Conservation (phyloP, 2,329 filamentous ascomycete genomes). For the Stachybotrys echinatus region DNA sequence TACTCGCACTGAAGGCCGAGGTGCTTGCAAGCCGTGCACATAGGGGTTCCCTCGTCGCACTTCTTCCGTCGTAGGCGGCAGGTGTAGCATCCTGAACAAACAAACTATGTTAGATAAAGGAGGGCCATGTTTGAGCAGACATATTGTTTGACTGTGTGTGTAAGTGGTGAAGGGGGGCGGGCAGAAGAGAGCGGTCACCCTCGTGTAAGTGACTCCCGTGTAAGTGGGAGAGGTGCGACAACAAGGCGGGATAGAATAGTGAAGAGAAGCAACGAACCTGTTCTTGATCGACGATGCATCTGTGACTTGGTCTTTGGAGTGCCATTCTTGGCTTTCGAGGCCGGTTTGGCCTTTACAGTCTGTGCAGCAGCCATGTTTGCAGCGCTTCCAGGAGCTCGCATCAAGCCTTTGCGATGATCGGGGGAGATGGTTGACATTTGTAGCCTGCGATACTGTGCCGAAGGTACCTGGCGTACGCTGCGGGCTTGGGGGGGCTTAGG, state of each 20-base stretch:
- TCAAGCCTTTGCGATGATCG: constrained; percentile 47
- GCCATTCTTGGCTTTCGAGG: constrained; percentile 47
- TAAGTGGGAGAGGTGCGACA: neutral
- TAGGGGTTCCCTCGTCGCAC: constrained; percentile 60
- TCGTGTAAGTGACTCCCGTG: constrained; percentile 1
- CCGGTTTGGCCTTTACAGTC: constrained; percentile 52
- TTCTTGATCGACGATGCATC: constrained; percentile 90
- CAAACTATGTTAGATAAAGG: constrained; percentile 21
- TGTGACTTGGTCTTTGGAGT: constrained; percentile 67
- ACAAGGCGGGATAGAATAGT: neutral
- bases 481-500: constrained; percentile 5
- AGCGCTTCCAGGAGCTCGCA: constrained; percentile 38
- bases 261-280: constrained; percentile 59
- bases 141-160: constrained; percentile 13
- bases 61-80: constrained; percentile 64
- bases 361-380: constrained; percentile 59
- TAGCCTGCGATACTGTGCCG: constrained; percentile 29
- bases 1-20: constrained; percentile 90
- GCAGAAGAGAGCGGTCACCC: neutral
- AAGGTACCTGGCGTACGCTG: constrained; percentile 16
- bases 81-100: constrained; percentile 56
- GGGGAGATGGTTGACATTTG: constrained; percentile 65
- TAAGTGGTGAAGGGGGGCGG: constrained; percentile 18
- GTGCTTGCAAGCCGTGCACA: constrained; percentile 62
- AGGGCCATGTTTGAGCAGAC: too few relatives aligned